Evolutionary conservation across 768 basidiomycete genomes (phyloP), one percentile per base, ranked within the genome.

Genomic region (Tubosaeta sp.): DNA sequence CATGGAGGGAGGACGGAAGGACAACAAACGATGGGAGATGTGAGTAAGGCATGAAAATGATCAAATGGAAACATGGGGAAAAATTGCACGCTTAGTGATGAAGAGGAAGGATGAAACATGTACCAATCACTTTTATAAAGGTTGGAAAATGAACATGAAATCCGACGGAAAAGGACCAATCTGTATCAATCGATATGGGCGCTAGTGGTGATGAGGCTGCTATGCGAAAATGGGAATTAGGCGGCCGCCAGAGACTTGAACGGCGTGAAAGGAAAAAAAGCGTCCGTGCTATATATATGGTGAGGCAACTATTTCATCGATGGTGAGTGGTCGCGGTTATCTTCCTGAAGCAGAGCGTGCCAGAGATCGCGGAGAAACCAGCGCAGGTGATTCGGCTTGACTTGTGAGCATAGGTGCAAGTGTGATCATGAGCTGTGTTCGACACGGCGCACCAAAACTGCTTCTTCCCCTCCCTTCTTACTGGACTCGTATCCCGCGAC

Each of bases 261-360:
- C 55, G 55, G 63, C 77, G 60, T 84, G 82, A 81, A 85, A 76
- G 74, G 38, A 69, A 80, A 84, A 79, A 79, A 71, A 84, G 85
- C 86, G 86, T 88, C 86, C 86, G 84, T 86, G 71, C 74, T 69
- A 70, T 70, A 71, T 56, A 70, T 68, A 70, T 72, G 60, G 44
- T 19, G 70, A 77, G 71, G 70, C 71, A 70, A 71, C 64, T 57
- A 65, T 59, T 59, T 68, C 62, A 53, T 68, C 52, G 65, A 60
- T 65, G 66, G 57, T 49, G 59, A 50, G 52, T 46, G 53, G 45
- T 67, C 56, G 59, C 47, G 52, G 53, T 49, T 50, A 42, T 52
- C 55, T 57, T 46, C 63, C 55, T 47, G 27, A 44, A 50, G 63
- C 47, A 52, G 52, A 60, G 54, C 42, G 49, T 53, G 57, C 56